phyloP scores from a whole-genome alignment of 129 eudicot species.

The Mikania micrantha region DNA sequence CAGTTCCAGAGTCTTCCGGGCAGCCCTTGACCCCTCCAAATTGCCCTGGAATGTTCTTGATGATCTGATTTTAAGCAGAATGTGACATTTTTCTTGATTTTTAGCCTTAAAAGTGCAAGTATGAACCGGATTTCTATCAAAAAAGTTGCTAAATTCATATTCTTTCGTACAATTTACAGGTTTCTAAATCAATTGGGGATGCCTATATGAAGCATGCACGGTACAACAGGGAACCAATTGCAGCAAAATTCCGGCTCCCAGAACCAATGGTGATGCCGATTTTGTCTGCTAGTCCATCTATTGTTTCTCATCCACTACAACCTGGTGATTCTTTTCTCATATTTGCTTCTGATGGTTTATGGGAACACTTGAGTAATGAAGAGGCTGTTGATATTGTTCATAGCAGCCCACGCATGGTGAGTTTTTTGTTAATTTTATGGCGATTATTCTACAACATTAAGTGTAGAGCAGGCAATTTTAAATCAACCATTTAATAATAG shows the following conservation, averaged over 20 bases:
- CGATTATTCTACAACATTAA: neutral
- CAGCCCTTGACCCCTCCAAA: too few relatives aligned
- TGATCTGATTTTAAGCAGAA: too few relatives aligned
- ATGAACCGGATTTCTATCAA: neutral
- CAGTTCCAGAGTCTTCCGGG: too few relatives aligned
- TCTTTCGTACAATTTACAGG: constrained; percentile 24
- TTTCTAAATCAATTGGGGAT: constrained; percentile 64
- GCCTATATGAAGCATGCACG: constrained; percentile 59
- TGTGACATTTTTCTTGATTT: neutral
- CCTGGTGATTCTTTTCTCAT: constrained; percentile 52
- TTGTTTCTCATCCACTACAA: constrained; percentile 42
- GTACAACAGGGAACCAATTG: constrained; percentile 50
- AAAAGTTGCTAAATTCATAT: neutral
- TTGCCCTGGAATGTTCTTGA: too few relatives aligned
- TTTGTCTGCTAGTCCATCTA: constrained; percentile 51
- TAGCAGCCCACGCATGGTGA: constrained; percentile 42
- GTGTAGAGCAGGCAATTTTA: neutral
- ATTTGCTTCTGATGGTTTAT: constrained; percentile 71
- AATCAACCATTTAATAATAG: neutral
- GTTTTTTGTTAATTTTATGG: constrained; percentile 9
- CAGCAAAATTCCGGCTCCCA: constrained; percentile 45
- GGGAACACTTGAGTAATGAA: constrained; percentile 65
- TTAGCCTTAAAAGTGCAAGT: neutral
- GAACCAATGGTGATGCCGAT: constrained; percentile 53
- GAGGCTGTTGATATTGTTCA: constrained; percentile 63